phyloP scores from a whole-genome alignment of 208 protist genomes.

The Wallacemonas sp. region DNA sequence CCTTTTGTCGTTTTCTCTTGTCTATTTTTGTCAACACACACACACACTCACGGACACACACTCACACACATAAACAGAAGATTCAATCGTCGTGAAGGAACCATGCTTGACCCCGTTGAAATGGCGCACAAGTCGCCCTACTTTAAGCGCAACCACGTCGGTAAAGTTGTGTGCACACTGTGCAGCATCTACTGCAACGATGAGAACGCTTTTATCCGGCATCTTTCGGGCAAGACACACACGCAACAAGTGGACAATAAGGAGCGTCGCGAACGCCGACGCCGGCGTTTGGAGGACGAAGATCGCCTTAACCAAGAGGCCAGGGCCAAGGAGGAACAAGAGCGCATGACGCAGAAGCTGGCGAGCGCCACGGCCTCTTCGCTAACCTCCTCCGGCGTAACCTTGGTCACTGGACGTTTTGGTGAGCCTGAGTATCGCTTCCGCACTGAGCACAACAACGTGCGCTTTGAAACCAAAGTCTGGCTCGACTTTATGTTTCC shows the following conservation, averaged over 20 bases:
- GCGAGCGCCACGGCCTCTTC: slow-evolving; percentile 9
- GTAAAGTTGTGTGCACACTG: slow-evolving; percentile 76
- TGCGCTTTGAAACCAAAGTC: slow-evolving; percentile 70
- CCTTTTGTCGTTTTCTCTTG: too few relatives aligned
- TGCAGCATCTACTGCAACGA: slow-evolving; percentile 80
- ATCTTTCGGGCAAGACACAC: slow-evolving; percentile 82
- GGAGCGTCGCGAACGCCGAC: slow-evolving; percentile 49
- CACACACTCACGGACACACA: too few relatives aligned
- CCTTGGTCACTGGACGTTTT: slow-evolving; percentile 33
- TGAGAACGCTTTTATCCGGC: slow-evolving; percentile 82
- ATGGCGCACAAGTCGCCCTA: slow-evolving; percentile 59
- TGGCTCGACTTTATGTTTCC: slow-evolving; percentile 80
- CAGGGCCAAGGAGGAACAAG: slow-evolving; percentile 36
- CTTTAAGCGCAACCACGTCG: slow-evolving; percentile 88
- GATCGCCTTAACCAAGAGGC: slow-evolving; percentile 57
- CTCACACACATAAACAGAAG: too few relatives aligned
- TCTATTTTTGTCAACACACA: too few relatives aligned
- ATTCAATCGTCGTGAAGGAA: slow-evolving; percentile 6
- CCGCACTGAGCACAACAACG: slow-evolving; percentile 49
- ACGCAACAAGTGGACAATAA: slow-evolving; percentile 61
- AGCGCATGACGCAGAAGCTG: slow-evolving; percentile 24
- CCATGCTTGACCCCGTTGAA: slow-evolving; percentile 61
- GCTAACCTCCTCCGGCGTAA: slow-evolving; percentile 1
- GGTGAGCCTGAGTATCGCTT: slow-evolving; percentile 69
- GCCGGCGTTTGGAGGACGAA: slow-evolving; percentile 63